phyloP scores from a whole-genome alignment of 2,329 filamentous ascomycete species.

The Apiospora pterosperma region DNA sequence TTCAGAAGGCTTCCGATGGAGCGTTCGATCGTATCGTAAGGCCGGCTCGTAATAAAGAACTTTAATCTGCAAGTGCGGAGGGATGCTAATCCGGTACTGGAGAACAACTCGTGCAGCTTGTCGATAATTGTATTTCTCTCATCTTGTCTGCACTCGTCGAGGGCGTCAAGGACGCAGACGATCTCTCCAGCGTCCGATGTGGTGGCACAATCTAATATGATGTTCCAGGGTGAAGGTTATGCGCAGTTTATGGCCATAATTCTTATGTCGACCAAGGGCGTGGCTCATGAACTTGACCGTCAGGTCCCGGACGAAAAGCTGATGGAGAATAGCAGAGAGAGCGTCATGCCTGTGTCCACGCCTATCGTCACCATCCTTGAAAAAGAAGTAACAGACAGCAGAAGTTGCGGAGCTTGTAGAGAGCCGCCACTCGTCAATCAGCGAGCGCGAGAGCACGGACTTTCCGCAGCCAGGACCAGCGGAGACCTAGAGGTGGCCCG shows the following conservation, averaged over 20 bases:
- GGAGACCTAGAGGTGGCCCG: not conserved
- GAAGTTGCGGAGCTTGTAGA: slow-evolving; percentile 15
- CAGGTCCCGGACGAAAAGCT: slow-evolving; percentile 19
- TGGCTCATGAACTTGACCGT: slow-evolving; percentile 9
- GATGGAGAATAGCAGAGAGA: slow-evolving; percentile 22
- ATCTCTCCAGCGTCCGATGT: not conserved
- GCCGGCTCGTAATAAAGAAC: slow-evolving; percentile 3
- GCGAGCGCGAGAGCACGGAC: not conserved
- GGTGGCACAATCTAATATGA: not conserved
- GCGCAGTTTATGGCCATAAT: not conserved
- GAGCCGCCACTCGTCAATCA: slow-evolving; percentile 6
- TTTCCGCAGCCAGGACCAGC: not conserved
- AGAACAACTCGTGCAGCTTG: not conserved
- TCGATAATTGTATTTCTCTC: not conserved
- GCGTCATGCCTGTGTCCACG: slow-evolving; percentile 17
- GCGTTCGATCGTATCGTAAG: not conserved
- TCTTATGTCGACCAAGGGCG: slow-evolving; percentile 2
- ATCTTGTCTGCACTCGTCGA: not conserved
- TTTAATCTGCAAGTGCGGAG: not conserved
- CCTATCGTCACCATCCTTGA: slow-evolving; percentile 25
- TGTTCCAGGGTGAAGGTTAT: not conserved
- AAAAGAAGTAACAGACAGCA: slow-evolving; percentile 32
- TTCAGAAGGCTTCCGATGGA: not conserved
- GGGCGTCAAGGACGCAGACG: not conserved
- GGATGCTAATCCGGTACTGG: not conserved